A percentile compares a stretch with the other conserved stretches of the same genome.
Evolutionary conservation across 768 basidiomycete species (phyloP).

Genomic region (Hygrocybe punicea): DNA sequence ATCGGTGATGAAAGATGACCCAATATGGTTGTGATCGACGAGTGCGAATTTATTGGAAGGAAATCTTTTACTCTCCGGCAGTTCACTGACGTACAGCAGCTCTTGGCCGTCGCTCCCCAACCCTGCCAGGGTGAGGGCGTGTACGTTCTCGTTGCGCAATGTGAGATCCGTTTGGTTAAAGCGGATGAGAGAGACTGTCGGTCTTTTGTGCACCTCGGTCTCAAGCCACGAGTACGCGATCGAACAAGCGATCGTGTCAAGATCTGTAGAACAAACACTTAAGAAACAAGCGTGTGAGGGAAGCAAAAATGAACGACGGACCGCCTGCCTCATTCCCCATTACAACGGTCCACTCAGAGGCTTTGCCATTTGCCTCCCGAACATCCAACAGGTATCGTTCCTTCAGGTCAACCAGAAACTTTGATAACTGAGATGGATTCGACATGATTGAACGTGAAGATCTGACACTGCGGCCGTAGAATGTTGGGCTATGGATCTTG

Average conservation of each 20-base stretch:
- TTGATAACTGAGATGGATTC: not conserved
- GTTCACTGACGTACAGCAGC: conserved; percentile 66
- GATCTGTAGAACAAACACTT: conserved; percentile 51
- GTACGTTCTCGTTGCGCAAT: conserved; percentile 84
- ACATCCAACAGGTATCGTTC: not conserved
- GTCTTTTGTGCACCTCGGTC: conserved; percentile 50
- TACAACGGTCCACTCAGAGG: conserved; percentile 71
- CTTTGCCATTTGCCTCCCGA: conserved; percentile 23
- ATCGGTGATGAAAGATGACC: conserved; percentile 37
- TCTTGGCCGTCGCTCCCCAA: conserved; percentile 48
- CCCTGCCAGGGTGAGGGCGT: conserved; percentile 63
- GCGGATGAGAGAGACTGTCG: conserved; percentile 69
- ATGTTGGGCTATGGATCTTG: not conserved
- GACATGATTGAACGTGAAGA: not conserved
- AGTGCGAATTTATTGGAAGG: conserved; percentile 66
- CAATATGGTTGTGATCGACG: conserved; percentile 87
- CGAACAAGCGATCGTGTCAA: conserved; percentile 85
- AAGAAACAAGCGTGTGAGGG: not conserved
- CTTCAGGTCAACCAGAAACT: not conserved
- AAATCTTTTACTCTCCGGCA: conserved; percentile 46
- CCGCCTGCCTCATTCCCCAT: conserved; percentile 99
- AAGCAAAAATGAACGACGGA: conserved; percentile 30
- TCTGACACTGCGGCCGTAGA: not conserved
- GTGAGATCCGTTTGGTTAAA: conserved; percentile 63
- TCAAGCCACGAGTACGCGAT: conserved; percentile 80